Conservation (phyloP, 345 rosid genomes). For the Orychophragmus violaceus region DNA sequence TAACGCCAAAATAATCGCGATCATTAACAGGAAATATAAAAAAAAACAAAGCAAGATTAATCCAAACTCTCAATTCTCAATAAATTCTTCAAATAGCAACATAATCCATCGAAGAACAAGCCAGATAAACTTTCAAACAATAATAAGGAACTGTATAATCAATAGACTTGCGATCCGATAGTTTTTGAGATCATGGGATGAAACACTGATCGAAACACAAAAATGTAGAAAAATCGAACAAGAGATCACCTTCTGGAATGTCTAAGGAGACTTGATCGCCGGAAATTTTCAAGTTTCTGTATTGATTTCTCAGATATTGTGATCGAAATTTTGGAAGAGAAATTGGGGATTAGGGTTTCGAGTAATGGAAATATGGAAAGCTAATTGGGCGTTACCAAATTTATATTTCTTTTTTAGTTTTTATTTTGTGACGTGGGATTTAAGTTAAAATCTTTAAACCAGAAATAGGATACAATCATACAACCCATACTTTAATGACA, state of each 20-base stretch:
- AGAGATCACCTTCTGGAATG: conserved; percentile 15
- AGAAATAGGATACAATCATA: conserved; percentile 17
- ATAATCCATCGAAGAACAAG: not conserved
- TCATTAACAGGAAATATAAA: conserved; percentile 10
- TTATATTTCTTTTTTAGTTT: conserved; percentile 1
- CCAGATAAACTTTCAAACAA: not conserved
- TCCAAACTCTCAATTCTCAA: not conserved
- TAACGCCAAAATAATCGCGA: not conserved
- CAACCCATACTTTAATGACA: conserved; percentile 21
- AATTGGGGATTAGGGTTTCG: conserved; percentile 33
- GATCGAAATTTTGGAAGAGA: conserved; percentile 21
- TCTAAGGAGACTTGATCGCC: conserved; percentile 5
- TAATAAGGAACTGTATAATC: not conserved
- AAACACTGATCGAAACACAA: conserved; percentile 12
- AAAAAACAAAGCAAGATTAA: conserved; percentile 1
- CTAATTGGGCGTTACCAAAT: conserved; percentile 19
- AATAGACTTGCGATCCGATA: not conserved
- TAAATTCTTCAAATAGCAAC: not conserved
- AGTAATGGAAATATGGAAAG: conserved; percentile 9
- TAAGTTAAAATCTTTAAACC: conserved; percentile 19
- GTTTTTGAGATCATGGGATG: not conserved
- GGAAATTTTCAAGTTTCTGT: not conserved
- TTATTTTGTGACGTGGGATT: conserved; percentile 21
- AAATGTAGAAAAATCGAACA: not conserved
- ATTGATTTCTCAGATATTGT: conserved; percentile 15